Evolutionary conservation across 805 yeast genomes (phyloP).

Genomic region (Scheffersomyces amazonensis): DNA sequence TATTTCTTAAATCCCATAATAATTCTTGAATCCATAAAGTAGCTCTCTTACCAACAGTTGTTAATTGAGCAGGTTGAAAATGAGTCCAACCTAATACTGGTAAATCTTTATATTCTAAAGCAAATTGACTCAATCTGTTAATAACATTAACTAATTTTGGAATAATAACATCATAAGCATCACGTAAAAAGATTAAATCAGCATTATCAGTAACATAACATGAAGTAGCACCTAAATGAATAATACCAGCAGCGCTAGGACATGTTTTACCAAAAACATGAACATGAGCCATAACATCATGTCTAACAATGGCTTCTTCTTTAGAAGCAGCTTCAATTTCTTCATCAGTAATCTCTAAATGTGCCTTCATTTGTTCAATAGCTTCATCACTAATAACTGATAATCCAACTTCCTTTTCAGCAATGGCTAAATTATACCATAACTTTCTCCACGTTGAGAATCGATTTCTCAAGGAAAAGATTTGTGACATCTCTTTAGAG

Average conservation of each 20-base stretch:
- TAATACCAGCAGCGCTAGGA: conserved; percentile 96
- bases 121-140: conserved; percentile 83
- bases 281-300: conserved; percentile 99
- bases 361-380: conserved; percentile 74
- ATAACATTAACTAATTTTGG: conserved; percentile 96
- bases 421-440: conserved; percentile 93
- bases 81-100: conserved; percentile 99
- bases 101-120: conserved; percentile 86
- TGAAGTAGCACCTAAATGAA: conserved; percentile 97
- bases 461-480: conserved; percentile 90
- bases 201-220: conserved; percentile 98
- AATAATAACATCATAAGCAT: conserved; percentile 88
- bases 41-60: conserved; percentile 98
- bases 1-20: conserved; percentile 95
- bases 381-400: conserved; percentile 87
- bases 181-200: conserved; percentile 92
- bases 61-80: conserved; percentile 98
- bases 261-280: conserved; percentile 90
- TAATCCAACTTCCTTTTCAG: conserved; percentile 90
- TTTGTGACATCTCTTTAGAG: conserved; percentile 91
- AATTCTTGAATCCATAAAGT: conserved; percentile 97
- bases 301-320: conserved; percentile 97
- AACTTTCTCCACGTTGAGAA: conserved; percentile 98
- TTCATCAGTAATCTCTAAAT: conserved; percentile 84
- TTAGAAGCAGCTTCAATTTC: conserved; percentile 85